Percentiles rank a stretch among this genome's conserved stretches.
phyloP scores from a whole-genome alignment of 2,329 filamentous ascomycete genomes.

The Reticulascus tulasneorum region DNA sequence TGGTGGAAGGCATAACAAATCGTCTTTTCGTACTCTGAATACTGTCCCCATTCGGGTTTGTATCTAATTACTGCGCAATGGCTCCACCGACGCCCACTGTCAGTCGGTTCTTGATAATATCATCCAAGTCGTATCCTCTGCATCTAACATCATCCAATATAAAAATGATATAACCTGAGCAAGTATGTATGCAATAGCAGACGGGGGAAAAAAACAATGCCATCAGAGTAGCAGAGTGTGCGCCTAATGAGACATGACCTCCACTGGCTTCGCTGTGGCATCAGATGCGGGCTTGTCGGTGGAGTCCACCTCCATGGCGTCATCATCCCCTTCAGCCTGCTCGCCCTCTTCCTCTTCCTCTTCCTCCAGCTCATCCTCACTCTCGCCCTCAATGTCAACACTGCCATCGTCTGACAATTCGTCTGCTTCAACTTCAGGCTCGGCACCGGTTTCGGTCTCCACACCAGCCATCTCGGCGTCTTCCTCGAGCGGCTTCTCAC shows the following conservation, averaged over 20 bases:
- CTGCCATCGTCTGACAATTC: constrained; percentile 69
- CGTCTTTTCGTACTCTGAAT: no score
- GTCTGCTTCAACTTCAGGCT: constrained; percentile 57
- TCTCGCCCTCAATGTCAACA: constrained; percentile 76
- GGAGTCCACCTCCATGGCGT: constrained; percentile 48
- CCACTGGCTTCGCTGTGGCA: constrained; percentile 27
- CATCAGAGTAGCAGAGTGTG: no score
- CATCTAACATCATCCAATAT: constrained; percentile 12
- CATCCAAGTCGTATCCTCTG: constrained; percentile 14
- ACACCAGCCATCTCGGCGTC: constrained; percentile 74
- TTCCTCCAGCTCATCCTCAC: constrained; percentile 67
- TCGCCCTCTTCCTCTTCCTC: constrained; percentile 47
- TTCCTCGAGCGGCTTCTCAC: constrained; percentile 48
- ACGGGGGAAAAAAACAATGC: no score
- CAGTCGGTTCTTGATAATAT: constrained; percentile 10
- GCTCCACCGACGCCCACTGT: constrained; percentile 3
- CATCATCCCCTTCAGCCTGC: constrained; percentile 32
- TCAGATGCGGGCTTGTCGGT: constrained; percentile 29
- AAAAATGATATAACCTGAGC: constrained; percentile 1
- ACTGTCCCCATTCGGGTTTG: constrained; percentile 2
- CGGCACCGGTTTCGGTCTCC: constrained; percentile 42
- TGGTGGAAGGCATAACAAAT: no score
- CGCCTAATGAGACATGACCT: constrained; percentile 14
- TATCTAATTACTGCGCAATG: constrained; percentile 12
- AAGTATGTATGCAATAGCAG: not conserved